These are phyloP conservation scores for Juglanconis oblonga DNA, from an alignment of 2,329 filamentous ascomycete genomes.

Conservation along the genomic window DNA sequence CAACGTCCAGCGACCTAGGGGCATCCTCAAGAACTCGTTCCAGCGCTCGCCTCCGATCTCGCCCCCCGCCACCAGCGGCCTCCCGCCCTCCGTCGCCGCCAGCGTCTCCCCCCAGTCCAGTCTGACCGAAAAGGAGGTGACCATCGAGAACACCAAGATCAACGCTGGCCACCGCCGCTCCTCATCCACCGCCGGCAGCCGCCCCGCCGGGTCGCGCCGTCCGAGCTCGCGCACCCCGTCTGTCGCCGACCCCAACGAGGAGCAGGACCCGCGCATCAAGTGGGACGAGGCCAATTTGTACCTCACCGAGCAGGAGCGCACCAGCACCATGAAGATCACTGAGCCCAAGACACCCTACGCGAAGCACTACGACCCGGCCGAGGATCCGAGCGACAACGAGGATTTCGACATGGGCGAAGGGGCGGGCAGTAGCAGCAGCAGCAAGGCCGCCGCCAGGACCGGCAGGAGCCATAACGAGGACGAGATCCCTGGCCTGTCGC, in stretches of 20 bases:
- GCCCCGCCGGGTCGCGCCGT: conserved; percentile 65
- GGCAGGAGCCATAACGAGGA: conserved; percentile 42
- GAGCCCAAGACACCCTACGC: conserved; percentile 98
- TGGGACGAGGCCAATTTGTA: conserved; percentile 99
- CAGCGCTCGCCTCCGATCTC: conserved; percentile 58
- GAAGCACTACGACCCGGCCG: conserved; percentile 82
- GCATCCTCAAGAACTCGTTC: conserved; percentile 90
- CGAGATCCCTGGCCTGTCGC: conserved; percentile 86
- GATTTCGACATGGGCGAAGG: conserved; percentile 55
- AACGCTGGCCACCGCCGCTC: conserved; percentile 89
- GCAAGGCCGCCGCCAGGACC: conserved; percentile 22
- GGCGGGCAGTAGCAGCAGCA: conserved; percentile 61
- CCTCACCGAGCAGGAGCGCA: conserved; percentile 92
- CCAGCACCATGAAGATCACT: conserved; percentile 96
- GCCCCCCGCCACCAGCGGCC: conserved; percentile 34
- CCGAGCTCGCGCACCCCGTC: conserved; percentile 49
- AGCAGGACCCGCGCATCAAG: conserved; percentile 72
- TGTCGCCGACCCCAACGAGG: conserved; percentile 41
- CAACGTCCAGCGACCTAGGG: conserved; percentile 43
- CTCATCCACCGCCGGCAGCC: conserved; percentile 61
- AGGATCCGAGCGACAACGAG: conserved; percentile 82
- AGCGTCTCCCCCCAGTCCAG: conserved; percentile 39
- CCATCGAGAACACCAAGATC: conserved; percentile 87
- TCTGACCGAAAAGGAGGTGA: conserved; percentile 79
- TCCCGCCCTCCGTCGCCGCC: conserved; percentile 22